Base-by-base conservation (phyloP, 371 early-diverging fungal species). In the Conidiobolus incongruus region DNA sequence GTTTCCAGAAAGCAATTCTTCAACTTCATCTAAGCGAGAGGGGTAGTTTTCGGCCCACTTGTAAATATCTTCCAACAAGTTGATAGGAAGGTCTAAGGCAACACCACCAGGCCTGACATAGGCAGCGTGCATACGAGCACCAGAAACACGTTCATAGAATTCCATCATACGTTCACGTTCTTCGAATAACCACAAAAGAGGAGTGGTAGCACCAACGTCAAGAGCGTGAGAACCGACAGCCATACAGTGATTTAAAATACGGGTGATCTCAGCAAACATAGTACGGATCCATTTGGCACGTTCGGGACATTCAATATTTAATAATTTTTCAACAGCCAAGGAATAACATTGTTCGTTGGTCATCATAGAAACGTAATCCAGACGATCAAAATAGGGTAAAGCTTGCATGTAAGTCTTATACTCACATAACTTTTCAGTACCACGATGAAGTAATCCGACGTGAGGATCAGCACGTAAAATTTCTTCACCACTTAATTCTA, bases 351-450 rank as follows among this genome's bases (percentile, higher is more conserved):
- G 83, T 56, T 85, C 86, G 62, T 86, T 84, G 45, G 72, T 72
- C 96, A 95, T 95, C 88, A 91, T 95, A 40, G 93, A 92, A 45
- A 86, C 86, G 63, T 95, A 95, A 65, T 95, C 96, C 52, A 91
- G 70, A 50, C 94, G 93, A 63, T 93, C 96, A 65, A 95, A 89
- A 52, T 95, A 95, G 39, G 96, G 96, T 33, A 95, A 70, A 21
- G 94, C 92, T 62, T 95, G 96, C 33, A 90, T 63, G 56, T 95
- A 95, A 3, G 89, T 91, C 62, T 86, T 90, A 78, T 92, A 93
- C 67, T 95, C 96, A 55, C 92, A 92, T 55, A 95, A 60, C 68
- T 95, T 95, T 59, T 95, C 96, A 4, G 96, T 95, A 39, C 94
- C 94, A 50, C 96, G 80, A 59, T 95, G 96, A 49, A 95, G 65